Base-by-base conservation (phyloP, 768 basidiomycete species). In the Psilocybe subaeruginosa region DNA sequence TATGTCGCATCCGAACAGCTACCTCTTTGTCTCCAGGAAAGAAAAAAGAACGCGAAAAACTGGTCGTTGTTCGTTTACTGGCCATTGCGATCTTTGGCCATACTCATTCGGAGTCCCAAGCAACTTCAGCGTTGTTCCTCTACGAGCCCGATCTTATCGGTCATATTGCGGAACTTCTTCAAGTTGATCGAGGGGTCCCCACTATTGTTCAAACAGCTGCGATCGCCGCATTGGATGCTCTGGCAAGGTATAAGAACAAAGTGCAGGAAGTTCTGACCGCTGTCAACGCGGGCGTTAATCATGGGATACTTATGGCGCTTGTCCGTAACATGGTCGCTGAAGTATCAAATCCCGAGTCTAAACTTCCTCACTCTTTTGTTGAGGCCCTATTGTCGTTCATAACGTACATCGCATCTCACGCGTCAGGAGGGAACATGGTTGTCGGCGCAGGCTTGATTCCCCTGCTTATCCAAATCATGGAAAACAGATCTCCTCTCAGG, bases 201-300 rank as follows among this genome's bases (percentile, higher is more conserved):
- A 77, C 88, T 50, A 73, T 81, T 30, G 84, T 97, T 6, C 92
- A 96, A 73, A 90, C 90, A 2, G 89, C 92, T 1, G 92, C 95
- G 14, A 83, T 99, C 58, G 85, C 90, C 29, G 90, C 93, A n/a
- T 81, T 99, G 60, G 97, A 99, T 72, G 93, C 93, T 12, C 83
- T 97, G 59, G 90, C 89, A 11, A 82, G 94, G 63, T 96, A 97
- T 72, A 86, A 93, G 62, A 81, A 78, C 61, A 93, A 90, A 71
- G 83, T 92, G 37, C 86, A 88, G 67, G 97, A 99, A 70, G 93
- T 97, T 41, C 75, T 97, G 49, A 89, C 90, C 4, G 90, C 95
- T 1, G 85, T 99, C 39, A 97, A 97, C 71, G 96, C 94, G 27
- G 94, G 94, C 47, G 94, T 98, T 57, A 97, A 95, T 68, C 97